A percentile compares a stretch with the other conserved stretches of the same genome.
phyloP scores from a whole-genome alignment of 2,329 filamentous ascomycete species.

The Lecanicillium sp. region DNA sequence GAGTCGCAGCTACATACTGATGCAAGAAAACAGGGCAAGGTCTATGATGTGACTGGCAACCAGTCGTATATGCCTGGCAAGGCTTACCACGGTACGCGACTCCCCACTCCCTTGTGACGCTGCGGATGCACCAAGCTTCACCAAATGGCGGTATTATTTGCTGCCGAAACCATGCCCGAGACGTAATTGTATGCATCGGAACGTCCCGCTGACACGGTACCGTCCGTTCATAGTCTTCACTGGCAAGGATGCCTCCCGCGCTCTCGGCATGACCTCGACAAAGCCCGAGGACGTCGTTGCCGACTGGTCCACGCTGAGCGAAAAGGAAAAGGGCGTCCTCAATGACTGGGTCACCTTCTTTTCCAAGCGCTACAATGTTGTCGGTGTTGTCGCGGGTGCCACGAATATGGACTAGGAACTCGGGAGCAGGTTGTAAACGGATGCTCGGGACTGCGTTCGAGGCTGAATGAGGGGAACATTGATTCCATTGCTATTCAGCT shows the following conservation, averaged over 20 bases:
- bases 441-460: background rate
- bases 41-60: constrained; percentile 92
- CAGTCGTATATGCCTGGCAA: constrained; percentile 33
- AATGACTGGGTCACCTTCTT: constrained; percentile 97
- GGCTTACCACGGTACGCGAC: constrained; percentile 73
- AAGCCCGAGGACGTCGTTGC: constrained; percentile 76
- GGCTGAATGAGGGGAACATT: background rate
- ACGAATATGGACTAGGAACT: constrained; percentile 45
- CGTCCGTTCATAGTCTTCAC: constrained; percentile 93
- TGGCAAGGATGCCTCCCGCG: constrained; percentile 92
- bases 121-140: constrained; percentile 8
- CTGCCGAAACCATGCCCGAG: no score
- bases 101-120: background rate
- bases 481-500: background rate
- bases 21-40: constrained; percentile 60
- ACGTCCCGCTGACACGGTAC: no score
- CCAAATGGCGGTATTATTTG: no score
- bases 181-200: no score
- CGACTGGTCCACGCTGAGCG: constrained; percentile 76
- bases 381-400: constrained; percentile 60
- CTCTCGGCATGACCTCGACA: constrained; percentile 78
- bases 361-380: constrained; percentile 90
- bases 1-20: background rate
- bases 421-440: constrained; percentile 3
- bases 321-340: constrained; percentile 78